phyloP scores from a whole-genome alignment of 805 yeast species.

The Deakozyma indianensis region DNA sequence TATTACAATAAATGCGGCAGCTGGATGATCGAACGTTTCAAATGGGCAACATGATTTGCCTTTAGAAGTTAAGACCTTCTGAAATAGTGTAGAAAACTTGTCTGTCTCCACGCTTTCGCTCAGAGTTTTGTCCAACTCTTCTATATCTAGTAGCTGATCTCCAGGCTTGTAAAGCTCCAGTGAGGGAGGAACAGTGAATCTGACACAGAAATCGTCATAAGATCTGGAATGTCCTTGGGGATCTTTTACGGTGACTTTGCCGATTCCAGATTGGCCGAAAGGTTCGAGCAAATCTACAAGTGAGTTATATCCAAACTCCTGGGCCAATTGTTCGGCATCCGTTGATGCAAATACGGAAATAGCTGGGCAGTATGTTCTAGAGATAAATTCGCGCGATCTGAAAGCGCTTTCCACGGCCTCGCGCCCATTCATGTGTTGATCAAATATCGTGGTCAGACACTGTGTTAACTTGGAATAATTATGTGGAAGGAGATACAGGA shows the following conservation, averaged over 20 bases:
- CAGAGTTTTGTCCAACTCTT: conserved; percentile 20
- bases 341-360: conserved; percentile 35
- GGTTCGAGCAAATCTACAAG: conserved; percentile 37
- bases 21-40: conserved; percentile 80
- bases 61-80: conserved; percentile 35
- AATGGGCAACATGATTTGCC: conserved; percentile 53
- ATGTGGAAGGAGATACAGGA: neutral
- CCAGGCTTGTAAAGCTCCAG: neutral
- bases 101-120: conserved; percentile 1
- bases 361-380: conserved; percentile 24
- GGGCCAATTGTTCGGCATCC: conserved; percentile 32
- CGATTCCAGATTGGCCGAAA: conserved; percentile 39
- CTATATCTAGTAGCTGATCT: conserved; percentile 21
- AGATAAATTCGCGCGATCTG: neutral
- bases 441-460: neutral
- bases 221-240: conserved; percentile 34
- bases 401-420: neutral
- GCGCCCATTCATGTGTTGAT: neutral
- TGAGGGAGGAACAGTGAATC: conserved; percentile 30
- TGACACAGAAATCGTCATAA: conserved; percentile 40
- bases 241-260: conserved; percentile 35
- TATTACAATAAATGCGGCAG: conserved; percentile 56
- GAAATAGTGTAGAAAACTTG: conserved; percentile 42
- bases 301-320: conserved; percentile 27
- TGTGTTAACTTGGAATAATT: neutral